Conservation (phyloP, 139 green algal species). For the Chlamydomonas sp. region DNA sequence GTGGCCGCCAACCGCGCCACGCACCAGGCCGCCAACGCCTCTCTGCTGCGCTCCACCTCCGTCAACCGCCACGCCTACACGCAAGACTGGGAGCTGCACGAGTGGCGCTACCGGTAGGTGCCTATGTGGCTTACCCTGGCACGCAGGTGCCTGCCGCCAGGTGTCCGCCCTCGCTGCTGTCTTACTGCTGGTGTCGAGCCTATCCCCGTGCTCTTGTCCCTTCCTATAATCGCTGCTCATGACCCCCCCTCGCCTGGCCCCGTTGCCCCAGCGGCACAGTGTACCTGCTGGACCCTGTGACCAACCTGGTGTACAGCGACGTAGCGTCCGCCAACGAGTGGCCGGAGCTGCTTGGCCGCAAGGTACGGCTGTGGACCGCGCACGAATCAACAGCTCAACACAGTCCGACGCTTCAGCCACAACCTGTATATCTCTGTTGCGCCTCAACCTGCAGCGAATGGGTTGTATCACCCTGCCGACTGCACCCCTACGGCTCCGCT, state of each 20-base stretch:
- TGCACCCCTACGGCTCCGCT: no score
- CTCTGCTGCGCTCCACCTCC: neutral
- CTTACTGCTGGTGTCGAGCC: neutral
- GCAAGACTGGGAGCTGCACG: conserved; percentile 30
- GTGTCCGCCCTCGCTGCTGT: no score
- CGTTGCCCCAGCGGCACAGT: conserved; percentile 10
- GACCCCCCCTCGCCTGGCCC: neutral
- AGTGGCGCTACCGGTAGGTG: conserved; percentile 25
- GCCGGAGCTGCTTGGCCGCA: conserved; percentile 40
- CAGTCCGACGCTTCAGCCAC: no score
- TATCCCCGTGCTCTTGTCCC: neutral
- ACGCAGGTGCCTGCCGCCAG: neutral
- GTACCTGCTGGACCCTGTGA: conserved; percentile 46
- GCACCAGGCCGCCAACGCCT: neutral
- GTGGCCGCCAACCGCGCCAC: neutral
- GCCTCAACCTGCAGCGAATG: no score
- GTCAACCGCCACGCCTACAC: conserved; percentile 16
- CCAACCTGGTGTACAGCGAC: conserved; percentile 46
- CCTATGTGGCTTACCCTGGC: neutral
- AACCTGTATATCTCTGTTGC: no score
- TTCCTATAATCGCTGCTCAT: neutral
- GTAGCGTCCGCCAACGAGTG: conserved; percentile 19
- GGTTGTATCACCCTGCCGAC: no score
- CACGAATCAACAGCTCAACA: no score
- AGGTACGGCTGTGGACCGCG: neutral